These are phyloP conservation scores for Neoscytalidium dimidiatum DNA, from an alignment of 2,329 filamentous ascomycete species.

Conservation along the genomic window DNA sequence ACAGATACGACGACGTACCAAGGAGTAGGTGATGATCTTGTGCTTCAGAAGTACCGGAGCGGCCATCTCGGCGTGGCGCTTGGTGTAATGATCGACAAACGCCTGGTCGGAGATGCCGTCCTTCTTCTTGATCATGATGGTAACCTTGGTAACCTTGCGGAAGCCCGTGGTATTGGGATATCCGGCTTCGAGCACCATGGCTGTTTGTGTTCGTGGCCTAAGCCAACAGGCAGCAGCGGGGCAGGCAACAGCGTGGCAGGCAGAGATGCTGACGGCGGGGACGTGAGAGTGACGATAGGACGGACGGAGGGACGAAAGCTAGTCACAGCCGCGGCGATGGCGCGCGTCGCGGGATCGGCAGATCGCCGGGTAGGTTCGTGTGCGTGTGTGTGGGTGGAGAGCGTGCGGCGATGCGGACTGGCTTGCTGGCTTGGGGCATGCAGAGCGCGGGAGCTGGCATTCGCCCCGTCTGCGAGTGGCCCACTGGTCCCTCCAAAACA, in stretches of 20 bases:
- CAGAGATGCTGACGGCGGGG: neutral
- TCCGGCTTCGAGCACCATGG: constrained; percentile 47
- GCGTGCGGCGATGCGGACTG: too few species aligned
- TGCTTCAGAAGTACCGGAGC: constrained; percentile 47
- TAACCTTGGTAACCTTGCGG: constrained; percentile 50
- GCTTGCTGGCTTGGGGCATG: too few species aligned
- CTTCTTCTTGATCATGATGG: constrained; percentile 50
- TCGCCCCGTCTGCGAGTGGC: too few species aligned
- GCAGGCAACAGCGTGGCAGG: neutral
- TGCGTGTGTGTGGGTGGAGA: too few species aligned
- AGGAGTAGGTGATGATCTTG: constrained; percentile 47
- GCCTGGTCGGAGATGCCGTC: constrained; percentile 46
- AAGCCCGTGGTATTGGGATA: constrained; percentile 48
- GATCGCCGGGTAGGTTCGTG: neutral
- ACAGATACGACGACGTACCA: constrained; percentile 35
- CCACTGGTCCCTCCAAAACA: neutral
- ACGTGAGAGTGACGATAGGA: neutral
- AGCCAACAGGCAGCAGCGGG: too few species aligned
- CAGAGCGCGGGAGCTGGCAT: neutral
- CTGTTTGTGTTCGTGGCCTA: too few species aligned
- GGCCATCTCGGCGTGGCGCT: constrained; percentile 46
- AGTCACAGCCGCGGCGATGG: too few species aligned
- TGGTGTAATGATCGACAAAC: constrained; percentile 50
- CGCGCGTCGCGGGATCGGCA: neutral
- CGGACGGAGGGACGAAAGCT: neutral